phyloP scores from a whole-genome alignment of 2,329 filamentous ascomycete genomes.

The Periglandula ipomoeae region DNA sequence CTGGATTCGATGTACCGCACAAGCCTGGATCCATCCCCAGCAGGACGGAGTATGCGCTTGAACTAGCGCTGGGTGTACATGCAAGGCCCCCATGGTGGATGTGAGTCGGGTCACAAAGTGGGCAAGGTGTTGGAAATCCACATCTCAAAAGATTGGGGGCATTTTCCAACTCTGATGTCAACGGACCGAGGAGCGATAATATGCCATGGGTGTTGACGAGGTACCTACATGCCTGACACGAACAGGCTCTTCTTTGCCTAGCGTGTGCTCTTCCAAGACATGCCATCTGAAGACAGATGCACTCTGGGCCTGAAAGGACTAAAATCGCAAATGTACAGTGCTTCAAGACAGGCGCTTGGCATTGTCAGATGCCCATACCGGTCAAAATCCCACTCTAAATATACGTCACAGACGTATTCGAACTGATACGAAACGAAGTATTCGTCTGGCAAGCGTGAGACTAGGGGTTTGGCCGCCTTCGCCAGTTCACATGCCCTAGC shows the following conservation, averaged over 20 bases:
- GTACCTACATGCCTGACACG: no score
- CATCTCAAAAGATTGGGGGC: slow-evolving; percentile 5
- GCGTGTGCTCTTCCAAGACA: neutral
- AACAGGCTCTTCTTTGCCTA: neutral
- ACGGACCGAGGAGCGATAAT: no score
- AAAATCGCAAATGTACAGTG: no score
- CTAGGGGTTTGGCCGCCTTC: no score
- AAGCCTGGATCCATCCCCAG: slow-evolving; percentile 4
- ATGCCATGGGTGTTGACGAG: no score
- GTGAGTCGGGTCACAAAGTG: neutral
- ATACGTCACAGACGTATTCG: neutral
- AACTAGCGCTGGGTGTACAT: slow-evolving; percentile 5
- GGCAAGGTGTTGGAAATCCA: slow-evolving; percentile 5
- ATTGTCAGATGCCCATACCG: neutral
- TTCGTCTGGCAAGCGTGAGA: no score
- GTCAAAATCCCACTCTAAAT: neutral
- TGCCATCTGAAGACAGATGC: no score
- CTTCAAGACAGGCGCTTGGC: no score
- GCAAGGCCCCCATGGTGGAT: neutral
- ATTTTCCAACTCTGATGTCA: no score
- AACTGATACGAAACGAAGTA: no score
- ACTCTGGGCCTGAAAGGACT: no score
- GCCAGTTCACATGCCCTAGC: neutral
- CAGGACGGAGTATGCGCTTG: neutral
- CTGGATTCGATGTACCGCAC: no score